Percentiles rank a stretch among this genome's conserved stretches.
These are phyloP conservation scores for Heritiera littoralis DNA, from an alignment of 345 rosid species.

Conservation along the genomic window DNA sequence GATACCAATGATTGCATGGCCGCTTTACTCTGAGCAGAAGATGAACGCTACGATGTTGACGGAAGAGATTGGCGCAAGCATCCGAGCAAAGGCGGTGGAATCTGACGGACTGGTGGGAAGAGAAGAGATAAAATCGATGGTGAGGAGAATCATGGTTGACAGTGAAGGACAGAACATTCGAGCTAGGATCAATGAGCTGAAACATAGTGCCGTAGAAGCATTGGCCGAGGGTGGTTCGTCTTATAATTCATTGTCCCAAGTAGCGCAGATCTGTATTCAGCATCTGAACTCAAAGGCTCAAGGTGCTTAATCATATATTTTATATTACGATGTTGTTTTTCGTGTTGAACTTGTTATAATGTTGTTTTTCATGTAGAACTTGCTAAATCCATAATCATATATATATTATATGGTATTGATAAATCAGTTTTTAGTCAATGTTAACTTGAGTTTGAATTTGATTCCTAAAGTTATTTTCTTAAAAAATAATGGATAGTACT, in stretches of 20 bases:
- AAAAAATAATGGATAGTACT: too few relatives aligned
- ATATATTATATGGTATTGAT: too few relatives aligned
- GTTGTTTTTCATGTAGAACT: too few relatives aligned
- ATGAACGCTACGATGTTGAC: conserved; percentile 53
- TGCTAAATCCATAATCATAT: too few relatives aligned
- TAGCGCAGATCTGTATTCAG: conserved; percentile 19
- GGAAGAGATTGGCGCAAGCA: conserved; percentile 52
- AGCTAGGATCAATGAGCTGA: conserved; percentile 37
- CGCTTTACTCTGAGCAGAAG: conserved; percentile 52
- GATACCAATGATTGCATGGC: conserved; percentile 67
- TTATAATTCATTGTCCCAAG: conserved; percentile 21
- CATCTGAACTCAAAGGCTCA: background rate
- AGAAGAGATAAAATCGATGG: conserved; percentile 45
- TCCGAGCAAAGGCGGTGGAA: conserved; percentile 29
- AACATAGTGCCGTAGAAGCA: conserved; percentile 35
- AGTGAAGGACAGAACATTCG: conserved; percentile 44
- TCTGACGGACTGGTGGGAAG: conserved; percentile 31
- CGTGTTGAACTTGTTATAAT: too few relatives aligned
- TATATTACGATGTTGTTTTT: background rate
- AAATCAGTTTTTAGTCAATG: too few relatives aligned
- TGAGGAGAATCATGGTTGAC: conserved; percentile 47
- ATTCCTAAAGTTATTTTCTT: too few relatives aligned
- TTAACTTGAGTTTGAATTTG: too few relatives aligned
- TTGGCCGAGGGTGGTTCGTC: conserved; percentile 40
- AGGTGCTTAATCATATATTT: conserved; percentile 16